These are phyloP conservation scores for Penicillium fuscoglaucum DNA, from an alignment of 2,329 filamentous ascomycete species.

Conservation along the genomic window DNA sequence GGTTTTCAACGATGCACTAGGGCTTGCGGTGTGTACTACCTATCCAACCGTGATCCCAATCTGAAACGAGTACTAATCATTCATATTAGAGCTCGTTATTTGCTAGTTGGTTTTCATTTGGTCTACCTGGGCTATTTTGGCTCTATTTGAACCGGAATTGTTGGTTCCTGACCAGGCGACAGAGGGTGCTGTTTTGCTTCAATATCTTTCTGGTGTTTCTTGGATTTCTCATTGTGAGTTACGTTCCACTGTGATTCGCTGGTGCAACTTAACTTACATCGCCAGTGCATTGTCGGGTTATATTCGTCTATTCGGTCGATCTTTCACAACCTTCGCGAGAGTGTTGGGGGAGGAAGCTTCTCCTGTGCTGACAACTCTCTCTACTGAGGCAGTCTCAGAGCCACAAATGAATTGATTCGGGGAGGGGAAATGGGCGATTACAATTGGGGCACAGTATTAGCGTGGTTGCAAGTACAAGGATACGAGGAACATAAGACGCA, in stretches of 20 bases:
- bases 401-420: not conserved
- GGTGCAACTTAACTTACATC: not conserved
- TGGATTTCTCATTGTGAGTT: constrained; percentile 17
- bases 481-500: not conserved
- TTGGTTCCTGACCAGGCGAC: constrained; percentile 23
- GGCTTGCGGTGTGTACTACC: constrained; percentile 49
- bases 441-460: not conserved
- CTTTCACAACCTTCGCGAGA: constrained; percentile 14
- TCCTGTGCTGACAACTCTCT: constrained; percentile 24
- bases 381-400: constrained; percentile 1
- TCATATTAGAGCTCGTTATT: constrained; percentile 52
- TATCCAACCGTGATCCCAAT: not conserved
- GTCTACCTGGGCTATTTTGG: constrained; percentile 32
- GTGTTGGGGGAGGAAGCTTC: constrained; percentile 18
- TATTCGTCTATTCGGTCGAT: constrained; percentile 29
- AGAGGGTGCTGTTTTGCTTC: constrained; percentile 20
- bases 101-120: constrained; percentile 62
- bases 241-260: not conserved
- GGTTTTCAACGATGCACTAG: constrained; percentile 64
- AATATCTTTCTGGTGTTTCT: constrained; percentile 17
- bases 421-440: not conserved
- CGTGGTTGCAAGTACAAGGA: not conserved
- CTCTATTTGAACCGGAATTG: constrained; percentile 28
- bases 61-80: constrained; percentile 18
- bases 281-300: constrained; percentile 29